These are phyloP conservation scores for Lathyrus oleraceus DNA, from an alignment of 306 rosid genomes.

Conservation along the genomic window DNA sequence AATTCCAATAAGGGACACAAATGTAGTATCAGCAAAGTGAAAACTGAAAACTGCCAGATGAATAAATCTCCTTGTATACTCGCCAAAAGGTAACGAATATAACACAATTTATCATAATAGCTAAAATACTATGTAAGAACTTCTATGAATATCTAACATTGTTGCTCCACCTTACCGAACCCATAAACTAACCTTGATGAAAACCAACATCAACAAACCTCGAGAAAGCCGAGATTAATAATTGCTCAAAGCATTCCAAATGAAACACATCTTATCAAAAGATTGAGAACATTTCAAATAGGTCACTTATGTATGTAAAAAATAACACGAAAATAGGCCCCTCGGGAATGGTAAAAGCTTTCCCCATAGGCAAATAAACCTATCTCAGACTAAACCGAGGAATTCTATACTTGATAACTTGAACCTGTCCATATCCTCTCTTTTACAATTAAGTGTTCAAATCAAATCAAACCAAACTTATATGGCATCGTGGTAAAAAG, in stretches of 20 bases:
- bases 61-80: not conserved
- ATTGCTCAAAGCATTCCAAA: not conserved
- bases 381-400: not conserved
- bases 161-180: slow-evolving; percentile 1
- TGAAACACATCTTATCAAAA: not conserved
- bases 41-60: not conserved
- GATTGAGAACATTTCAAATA: not conserved
- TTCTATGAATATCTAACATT: not conserved
- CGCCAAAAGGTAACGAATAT: slow-evolving; percentile 4
- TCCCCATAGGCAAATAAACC: not conserved
- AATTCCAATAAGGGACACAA: not conserved
- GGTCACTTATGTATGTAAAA: not conserved
- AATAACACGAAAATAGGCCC: not conserved
- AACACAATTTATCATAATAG: slow-evolving; percentile 12
- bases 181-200: not conserved
- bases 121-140: not conserved
- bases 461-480: slow-evolving; percentile 3
- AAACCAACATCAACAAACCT: slow-evolving; percentile 2
- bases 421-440: slow-evolving; percentile 18
- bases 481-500: not conserved
- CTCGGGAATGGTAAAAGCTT: not conserved
- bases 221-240: not conserved
- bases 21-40: not conserved
- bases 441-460: slow-evolving; percentile 9
- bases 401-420: not conserved